Base-by-base conservation (phyloP, 495 filamentous ascomycete species). In the Hypomontagnella monticulosa region DNA sequence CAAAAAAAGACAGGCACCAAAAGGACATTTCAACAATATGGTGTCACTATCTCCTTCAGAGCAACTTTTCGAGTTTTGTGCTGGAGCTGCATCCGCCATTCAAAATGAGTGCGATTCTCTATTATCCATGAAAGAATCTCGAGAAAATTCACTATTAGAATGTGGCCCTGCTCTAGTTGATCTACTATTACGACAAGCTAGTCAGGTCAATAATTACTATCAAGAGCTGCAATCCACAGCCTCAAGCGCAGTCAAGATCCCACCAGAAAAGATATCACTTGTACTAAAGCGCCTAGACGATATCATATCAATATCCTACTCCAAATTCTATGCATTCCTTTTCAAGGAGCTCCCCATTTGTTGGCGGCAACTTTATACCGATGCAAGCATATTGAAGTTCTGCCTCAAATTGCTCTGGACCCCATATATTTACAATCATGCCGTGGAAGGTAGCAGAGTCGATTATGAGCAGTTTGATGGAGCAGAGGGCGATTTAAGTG, bases 291-390 rank as follows among this genome's bases (percentile, higher is more conserved):
- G 82, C 44, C 63, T 84, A 19, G 76, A 82, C 44, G 80, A 83
- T 56, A 44, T 85, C 9, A 59, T 78, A 2, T 57, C 70, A 0
- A 60, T 79, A 37, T 75, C 85, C 1, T 82, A 82, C 34, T 67
- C 76, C 19, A 90, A 91, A 61, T 82, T 96, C 70, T 90, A 91
- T 67, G 85, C 89, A 3, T 95, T 85, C 60, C 84, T 89, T 4
- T 97, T 89, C 77, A 87, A 84, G 66, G 83, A 92, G 60, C 90
- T 96, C 4, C 87, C 92, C 0, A 48, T 64, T 1, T 89, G 87
- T 71, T 97, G 93, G 93, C 82, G 87, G 12, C 81, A 87, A 49
- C 78, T 96, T 10, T 96, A 90, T 73, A 91, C 89, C 0, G 90
- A 95, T 67, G 91, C 90, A 19, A 87, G 85, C 43, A 83, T 96